Evolutionary conservation across 164 flowering plant species (phyloP).

Genomic region (Dillenia suffruticosa): DNA sequence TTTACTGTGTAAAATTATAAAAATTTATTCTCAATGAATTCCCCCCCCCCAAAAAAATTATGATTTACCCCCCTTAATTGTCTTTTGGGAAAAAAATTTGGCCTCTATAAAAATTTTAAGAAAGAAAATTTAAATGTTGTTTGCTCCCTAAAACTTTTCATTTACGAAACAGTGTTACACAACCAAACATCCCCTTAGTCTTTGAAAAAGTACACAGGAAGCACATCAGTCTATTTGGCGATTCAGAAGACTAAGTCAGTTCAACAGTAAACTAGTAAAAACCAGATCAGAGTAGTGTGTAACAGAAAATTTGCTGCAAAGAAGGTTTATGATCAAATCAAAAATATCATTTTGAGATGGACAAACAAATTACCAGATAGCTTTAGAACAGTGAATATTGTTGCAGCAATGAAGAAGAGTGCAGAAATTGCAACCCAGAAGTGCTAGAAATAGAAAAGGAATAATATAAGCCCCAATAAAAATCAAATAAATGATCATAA

Average conservation of each 20-base stretch:
- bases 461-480: slow-evolving; percentile 1
- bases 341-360: neutral
- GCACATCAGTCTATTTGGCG: too few relatives aligned
- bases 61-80: too few relatives aligned
- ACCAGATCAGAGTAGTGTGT: neutral
- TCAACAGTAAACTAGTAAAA: neutral
- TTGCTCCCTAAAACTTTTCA: too few relatives aligned
- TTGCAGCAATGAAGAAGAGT: slow-evolving; percentile 67
- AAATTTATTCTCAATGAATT: too few relatives aligned
- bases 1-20: too few relatives aligned
- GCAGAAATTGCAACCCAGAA: slow-evolving; percentile 75
- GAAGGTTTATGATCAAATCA: neutral
- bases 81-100: too few relatives aligned
- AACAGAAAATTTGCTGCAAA: neutral
- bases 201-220: too few relatives aligned
- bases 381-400: slow-evolving; percentile 62
- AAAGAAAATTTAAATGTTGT: too few relatives aligned
- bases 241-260: neutral
- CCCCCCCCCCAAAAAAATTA: too few relatives aligned
- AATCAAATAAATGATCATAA: neutral
- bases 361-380: slow-evolving; percentile 45
- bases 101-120: too few relatives aligned
- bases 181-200: too few relatives aligned
- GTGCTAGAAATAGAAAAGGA: slow-evolving; percentile 34
- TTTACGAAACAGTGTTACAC: too few relatives aligned